phyloP scores from a whole-genome alignment of 768 basidiomycete species.

The Xerocomellus chrysenteron region DNA sequence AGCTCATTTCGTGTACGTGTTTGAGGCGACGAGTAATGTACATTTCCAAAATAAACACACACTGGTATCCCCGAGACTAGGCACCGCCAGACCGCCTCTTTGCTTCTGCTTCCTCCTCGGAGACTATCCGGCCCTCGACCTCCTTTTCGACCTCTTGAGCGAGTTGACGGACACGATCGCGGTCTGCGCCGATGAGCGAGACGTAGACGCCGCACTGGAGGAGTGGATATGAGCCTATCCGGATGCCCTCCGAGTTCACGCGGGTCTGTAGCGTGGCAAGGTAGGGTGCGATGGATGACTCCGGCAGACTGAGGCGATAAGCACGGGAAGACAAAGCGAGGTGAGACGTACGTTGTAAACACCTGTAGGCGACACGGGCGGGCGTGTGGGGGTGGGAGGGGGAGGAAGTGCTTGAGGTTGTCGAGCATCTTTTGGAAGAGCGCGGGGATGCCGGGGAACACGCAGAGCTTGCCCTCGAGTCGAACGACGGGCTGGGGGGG shows the following conservation, averaged over 20 bases:
- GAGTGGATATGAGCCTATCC: slow-evolving; percentile 78
- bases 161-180: slow-evolving; percentile 49
- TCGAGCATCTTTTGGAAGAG: slow-evolving; percentile 83
- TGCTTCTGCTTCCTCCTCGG: slow-evolving; percentile 62
- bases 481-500: slow-evolving; percentile 74
- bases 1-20: too few species aligned
- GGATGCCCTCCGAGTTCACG: slow-evolving; percentile 70
- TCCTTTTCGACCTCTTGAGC: slow-evolving; percentile 63
- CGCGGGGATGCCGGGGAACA: slow-evolving; percentile 88
- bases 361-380: slow-evolving; percentile 81
- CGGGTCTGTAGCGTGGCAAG: slow-evolving; percentile 75
- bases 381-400: slow-evolving; percentile 71
- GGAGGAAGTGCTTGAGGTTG: slow-evolving; percentile 68
- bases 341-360: slow-evolving; percentile 64
- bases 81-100: slow-evolving; percentile 38
- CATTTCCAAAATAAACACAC: background rate
- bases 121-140: slow-evolving; percentile 56
- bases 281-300: slow-evolving; percentile 87
- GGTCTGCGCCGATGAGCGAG: slow-evolving; percentile 51
- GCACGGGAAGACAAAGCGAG: background rate
- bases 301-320: slow-evolving; percentile 48
- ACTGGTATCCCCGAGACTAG: background rate
- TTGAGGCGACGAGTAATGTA: background rate
- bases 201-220: slow-evolving; percentile 62
- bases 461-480: slow-evolving; percentile 80